Evolutionary conservation across 306 rosid genomes (phyloP).

Genomic region (Quercus bicolor): DNA sequence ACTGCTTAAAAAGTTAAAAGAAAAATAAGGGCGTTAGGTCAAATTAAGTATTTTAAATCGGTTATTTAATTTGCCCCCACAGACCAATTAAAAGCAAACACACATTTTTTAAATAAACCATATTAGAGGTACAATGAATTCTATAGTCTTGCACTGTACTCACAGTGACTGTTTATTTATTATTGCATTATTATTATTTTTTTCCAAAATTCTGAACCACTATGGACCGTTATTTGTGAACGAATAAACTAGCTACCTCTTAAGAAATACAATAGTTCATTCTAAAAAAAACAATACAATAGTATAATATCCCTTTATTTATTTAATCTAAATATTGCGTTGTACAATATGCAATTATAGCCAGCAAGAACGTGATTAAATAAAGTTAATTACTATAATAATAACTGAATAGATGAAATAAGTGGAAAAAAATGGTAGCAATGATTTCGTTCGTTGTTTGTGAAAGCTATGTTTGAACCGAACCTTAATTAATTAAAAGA

Average conservation of each 20-base stretch:
- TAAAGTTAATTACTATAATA: neutral
- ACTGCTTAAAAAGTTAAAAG: conserved; percentile 14
- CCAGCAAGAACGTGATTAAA: neutral
- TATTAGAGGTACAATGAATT: conserved; percentile 2
- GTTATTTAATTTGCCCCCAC: conserved; percentile 12
- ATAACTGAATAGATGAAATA: conserved; percentile 15
- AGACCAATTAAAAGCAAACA: conserved; percentile 4
- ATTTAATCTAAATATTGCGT: neutral
- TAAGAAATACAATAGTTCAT: neutral
- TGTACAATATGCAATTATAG: neutral
- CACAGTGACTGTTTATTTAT: too few species aligned
- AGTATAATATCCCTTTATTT: neutral
- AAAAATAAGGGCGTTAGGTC: neutral
- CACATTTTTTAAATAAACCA: conserved; percentile 12
- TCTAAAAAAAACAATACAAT: neutral
- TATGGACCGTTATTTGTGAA: conserved; percentile 3
- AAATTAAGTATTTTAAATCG: conserved; percentile 14
- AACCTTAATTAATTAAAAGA: neutral
- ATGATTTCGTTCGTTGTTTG: conserved; percentile 29
- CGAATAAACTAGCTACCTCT: neutral
- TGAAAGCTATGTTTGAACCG: conserved; percentile 26
- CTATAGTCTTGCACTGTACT: neutral
- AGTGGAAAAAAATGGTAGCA: conserved; percentile 19
- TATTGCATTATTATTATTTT: too few species aligned
- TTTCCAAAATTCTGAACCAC: too few species aligned